These are phyloP conservation scores for Xerophyta viscosa DNA, from an alignment of 106 monocot genomes.

Conservation along the genomic window DNA sequence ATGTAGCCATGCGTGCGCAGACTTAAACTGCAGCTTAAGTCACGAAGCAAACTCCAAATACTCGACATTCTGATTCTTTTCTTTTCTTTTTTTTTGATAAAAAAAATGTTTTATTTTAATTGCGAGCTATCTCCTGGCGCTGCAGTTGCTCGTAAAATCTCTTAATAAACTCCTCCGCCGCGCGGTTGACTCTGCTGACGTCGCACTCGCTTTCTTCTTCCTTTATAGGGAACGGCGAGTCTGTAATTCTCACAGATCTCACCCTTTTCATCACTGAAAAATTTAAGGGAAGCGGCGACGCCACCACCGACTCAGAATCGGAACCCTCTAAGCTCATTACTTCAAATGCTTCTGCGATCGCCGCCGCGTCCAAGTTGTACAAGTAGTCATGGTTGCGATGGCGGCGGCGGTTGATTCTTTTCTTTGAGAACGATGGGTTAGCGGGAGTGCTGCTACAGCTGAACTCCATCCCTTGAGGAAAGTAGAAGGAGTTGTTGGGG, in stretches of 20 bases:
- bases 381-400: too few species aligned
- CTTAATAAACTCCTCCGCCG: constrained; percentile 18
- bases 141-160: constrained; percentile 23
- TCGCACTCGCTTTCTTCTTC: constrained; percentile 14
- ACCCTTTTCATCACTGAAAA: constrained; percentile 6
- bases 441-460: constrained; percentile 60
- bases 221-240: constrained; percentile 34
- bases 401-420: too few species aligned
- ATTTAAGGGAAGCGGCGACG: not conserved
- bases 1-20: too few species aligned
- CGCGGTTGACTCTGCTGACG: constrained; percentile 1
- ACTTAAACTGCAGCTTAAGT: too few species aligned
- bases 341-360: constrained; percentile 29
- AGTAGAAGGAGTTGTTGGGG: constrained; percentile 25
- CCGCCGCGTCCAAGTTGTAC: not conserved
- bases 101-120: too few species aligned
- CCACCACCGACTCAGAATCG: not conserved
- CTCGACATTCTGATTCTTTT: too few species aligned
- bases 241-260: constrained; percentile 34
- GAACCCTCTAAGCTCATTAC: constrained; percentile 8
- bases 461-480: constrained; percentile 40
- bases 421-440: constrained; percentile 2
- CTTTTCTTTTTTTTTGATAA: too few species aligned
- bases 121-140: too few species aligned
- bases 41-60: too few species aligned